Evolutionary conservation across 371 early-diverging fungal genomes (phyloP), one percentile per base, ranked within the genome.

Genomic region (Mortierella sp.): DNA sequence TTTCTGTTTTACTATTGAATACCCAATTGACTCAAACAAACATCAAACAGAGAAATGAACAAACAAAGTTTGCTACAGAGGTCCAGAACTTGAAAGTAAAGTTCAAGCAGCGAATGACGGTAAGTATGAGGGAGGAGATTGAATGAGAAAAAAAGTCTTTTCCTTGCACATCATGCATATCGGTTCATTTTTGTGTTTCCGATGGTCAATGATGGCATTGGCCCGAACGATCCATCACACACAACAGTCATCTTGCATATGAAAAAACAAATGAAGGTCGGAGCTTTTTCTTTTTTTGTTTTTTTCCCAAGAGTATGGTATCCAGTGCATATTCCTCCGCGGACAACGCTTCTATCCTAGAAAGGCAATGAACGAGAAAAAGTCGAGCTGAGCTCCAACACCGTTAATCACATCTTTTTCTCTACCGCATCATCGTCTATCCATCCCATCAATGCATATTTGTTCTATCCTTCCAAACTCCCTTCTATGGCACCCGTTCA

Each of bases 221-320:
- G 13, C 37, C 34, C 37, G 31, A 55, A 31, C 9, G 31, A 55
- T 11, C 53, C 19, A 31, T 34, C 31, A 47, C 6, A 7, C 31
- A 58, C n/a, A n/a, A n/a, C n/a, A n/a, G n/a, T 61, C 55, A 53
- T 53, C 55, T 53, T 53, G 55, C 55, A 34, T 61, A 39, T 11
- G 37, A 61, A 61, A 22, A 58, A 37, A 31, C 10, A 58, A 61
- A 61, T 61, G 61, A 61, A 61, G 22, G 61, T 61, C 61, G 61
- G 61, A 61, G 61, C 37, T 3, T 37, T 9, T 31, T 26, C 31
- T 22, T 52, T 26, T 11, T 24, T 6, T 26, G 10, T 34, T 11
- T 29, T 14, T 31, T 16, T 29, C 24, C 55, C 55, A 53, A 61
- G 61, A 8, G 34, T 22, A 22, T 29, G 29, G 55, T 29, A 29